Conservation (phyloP, 192 early-diverging fungal genomes). For the Podila horticola region DNA sequence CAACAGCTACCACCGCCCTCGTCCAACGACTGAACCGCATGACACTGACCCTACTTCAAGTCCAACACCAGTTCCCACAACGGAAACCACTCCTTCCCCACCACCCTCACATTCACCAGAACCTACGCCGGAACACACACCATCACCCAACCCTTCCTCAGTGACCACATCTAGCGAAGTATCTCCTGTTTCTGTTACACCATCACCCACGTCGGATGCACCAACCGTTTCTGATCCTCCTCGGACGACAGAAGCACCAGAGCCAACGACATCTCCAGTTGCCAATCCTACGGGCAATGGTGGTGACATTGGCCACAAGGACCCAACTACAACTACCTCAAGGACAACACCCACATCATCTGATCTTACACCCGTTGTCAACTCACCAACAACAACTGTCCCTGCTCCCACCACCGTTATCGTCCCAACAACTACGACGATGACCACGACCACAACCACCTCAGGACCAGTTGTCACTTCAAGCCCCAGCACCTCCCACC, state of each 20-base stretch:
- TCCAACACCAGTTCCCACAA: background rate
- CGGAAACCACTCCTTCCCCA: background rate
- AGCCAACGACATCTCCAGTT: background rate
- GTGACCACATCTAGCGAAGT: background rate
- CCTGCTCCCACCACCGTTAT: too few species aligned
- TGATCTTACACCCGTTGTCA: too few species aligned
- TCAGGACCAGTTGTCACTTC: background rate
- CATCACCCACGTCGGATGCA: background rate
- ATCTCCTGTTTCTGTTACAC: background rate
- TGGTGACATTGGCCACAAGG: too few species aligned
- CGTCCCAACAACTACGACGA: too few species aligned
- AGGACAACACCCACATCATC: too few species aligned
- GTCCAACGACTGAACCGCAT: background rate
- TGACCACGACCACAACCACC: background rate
- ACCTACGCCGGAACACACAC: background rate
- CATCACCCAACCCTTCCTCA: background rate
- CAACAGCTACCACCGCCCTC: background rate
- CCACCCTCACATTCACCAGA: background rate
- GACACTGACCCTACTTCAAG: too few species aligned
- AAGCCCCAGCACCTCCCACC: background rate
- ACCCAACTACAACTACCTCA: too few species aligned
- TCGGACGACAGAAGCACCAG: background rate
- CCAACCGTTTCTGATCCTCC: too few species aligned
- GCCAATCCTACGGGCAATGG: too few species aligned
- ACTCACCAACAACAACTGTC: too few species aligned